phyloP scores from a whole-genome alignment of 495 filamentous ascomycete species.

The Penicillium ochrochloron region DNA sequence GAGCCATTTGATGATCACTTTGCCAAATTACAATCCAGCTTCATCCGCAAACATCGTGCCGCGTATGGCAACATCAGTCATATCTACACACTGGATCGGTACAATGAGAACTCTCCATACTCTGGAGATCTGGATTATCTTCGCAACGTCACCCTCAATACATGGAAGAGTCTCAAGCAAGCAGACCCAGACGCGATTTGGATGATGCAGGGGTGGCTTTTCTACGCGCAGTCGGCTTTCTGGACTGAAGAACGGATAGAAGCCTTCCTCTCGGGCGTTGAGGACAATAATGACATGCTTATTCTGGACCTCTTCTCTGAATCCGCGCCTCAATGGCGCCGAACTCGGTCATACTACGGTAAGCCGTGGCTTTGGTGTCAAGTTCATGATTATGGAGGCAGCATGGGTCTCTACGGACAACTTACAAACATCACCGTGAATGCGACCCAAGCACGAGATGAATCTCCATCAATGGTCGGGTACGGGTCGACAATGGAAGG shows the following conservation, averaged over 20 bases:
- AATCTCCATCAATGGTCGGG: conserved; percentile 37
- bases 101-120: conserved; percentile 57
- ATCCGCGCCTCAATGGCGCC: conserved; percentile 54
- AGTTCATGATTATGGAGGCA: conserved; percentile 56
- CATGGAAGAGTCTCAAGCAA: conserved; percentile 49
- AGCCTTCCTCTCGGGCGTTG: conserved; percentile 55
- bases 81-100: conserved; percentile 59
- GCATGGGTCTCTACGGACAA: conserved; percentile 57
- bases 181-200: conserved; percentile 55
- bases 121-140: conserved; percentile 54
- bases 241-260: conserved; percentile 56
- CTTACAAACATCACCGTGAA: conserved; percentile 44
- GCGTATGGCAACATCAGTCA: conserved; percentile 55
- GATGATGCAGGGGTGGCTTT: conserved; percentile 63
- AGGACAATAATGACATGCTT: conserved; percentile 51
- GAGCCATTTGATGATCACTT: conserved; percentile 55
- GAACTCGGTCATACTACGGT: conserved; percentile 55
- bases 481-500: conserved; percentile 46
- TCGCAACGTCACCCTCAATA: conserved; percentile 50
- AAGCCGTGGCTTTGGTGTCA: conserved; percentile 61
- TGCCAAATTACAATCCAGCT: conserved; percentile 47
- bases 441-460: conserved; percentile 42
- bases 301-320: conserved; percentile 59
- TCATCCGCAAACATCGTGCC: conserved; percentile 52
- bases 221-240: conserved; percentile 48